Base-by-base conservation (phyloP, 1,284 basidiomycete genomes). In the Boletellus deceptivus region DNA sequence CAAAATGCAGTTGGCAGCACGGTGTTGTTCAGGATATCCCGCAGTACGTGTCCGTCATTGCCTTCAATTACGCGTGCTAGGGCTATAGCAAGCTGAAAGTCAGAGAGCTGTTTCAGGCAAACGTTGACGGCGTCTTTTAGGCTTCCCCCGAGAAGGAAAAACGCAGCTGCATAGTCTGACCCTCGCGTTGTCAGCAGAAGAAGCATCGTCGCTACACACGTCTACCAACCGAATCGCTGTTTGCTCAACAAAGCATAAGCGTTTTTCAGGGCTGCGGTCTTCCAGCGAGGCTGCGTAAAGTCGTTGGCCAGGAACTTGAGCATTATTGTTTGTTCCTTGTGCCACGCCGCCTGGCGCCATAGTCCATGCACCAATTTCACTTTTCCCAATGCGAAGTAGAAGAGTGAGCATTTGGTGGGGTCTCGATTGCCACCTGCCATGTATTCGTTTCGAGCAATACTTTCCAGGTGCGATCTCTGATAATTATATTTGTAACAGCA, bases 381-480 rank as follows among this genome's bases (percentile, higher is more conserved):
- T 67, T 98, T 98, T 36, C 92, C 89, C 2, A 99, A 74, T 2
- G 97, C 94, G 60, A 98, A 97, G 71, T 98, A 99, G 69, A 92
- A 89, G 34, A 99, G 74, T 16, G 92, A 94, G 63, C 93, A 95
- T 10, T 81, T 73, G 6, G 88, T 89, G 2, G 97, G 97, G 70
- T 99, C 93, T 14, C 93, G 84, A 47, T 80, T 78, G 20, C 93
- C 91, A 6, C 84, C 85, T 4, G 80, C 75, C 83, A 94, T 90
- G 69, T 93, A 99, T 61, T 96, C 86, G 60, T 93, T 93, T 24
- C 95, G 81, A 6, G 94, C 97, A 48, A 99, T 83, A n/a, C 82
- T 72, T 67, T 99, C 97, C 64, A 97, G 78, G 59, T 94, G 87
- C 0, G 76, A 70, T 75, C 77, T 86, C 91, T 93, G 67, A 24